Evolutionary conservation across 1,284 basidiomycete genomes (phyloP).

Genomic region (Cutaneotrichosporon sp.): DNA sequence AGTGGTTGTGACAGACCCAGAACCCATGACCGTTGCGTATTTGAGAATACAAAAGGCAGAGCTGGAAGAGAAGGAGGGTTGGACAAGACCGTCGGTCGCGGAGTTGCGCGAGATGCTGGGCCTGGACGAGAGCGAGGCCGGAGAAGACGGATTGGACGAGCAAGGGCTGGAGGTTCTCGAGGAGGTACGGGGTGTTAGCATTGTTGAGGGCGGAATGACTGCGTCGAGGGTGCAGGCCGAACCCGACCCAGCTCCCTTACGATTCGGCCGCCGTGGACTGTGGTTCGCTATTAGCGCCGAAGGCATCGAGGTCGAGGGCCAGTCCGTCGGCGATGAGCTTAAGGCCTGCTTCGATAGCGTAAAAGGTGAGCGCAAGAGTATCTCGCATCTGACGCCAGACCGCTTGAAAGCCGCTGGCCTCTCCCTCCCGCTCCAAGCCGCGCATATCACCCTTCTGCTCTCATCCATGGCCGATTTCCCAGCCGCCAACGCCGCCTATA

Average conservation of each 20-base stretch:
- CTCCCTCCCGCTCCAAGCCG: slow-evolving; percentile 57
- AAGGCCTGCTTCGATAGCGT: slow-evolving; percentile 48
- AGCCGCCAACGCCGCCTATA: slow-evolving; percentile 70
- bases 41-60: slow-evolving; percentile 67
- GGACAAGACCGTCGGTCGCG: slow-evolving; percentile 23
- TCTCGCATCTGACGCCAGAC: slow-evolving; percentile 46
- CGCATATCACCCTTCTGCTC: slow-evolving; percentile 78
- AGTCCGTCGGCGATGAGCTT: slow-evolving; percentile 35
- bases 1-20: slow-evolving; percentile 58
- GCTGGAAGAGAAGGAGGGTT: slow-evolving; percentile 56
- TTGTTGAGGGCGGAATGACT: not conserved
- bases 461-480: slow-evolving; percentile 74
- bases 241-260: not conserved
- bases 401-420: slow-evolving; percentile 53
- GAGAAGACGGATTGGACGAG: slow-evolving; percentile 29
- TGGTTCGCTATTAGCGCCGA: slow-evolving; percentile 39
- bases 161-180: slow-evolving; percentile 17
- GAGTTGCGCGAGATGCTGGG: slow-evolving; percentile 36
- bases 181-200: not conserved
- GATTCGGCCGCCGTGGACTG: slow-evolving; percentile 24
- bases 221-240: not conserved
- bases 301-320: slow-evolving; percentile 7
- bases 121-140: slow-evolving; percentile 22
- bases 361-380: slow-evolving; percentile 37
- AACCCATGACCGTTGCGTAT: slow-evolving; percentile 72